Percentiles rank a stretch among this genome's conserved stretches.
phyloP scores from a whole-genome alignment of 768 basidiomycete species.

The Rhodotorula toruloides region DNA sequence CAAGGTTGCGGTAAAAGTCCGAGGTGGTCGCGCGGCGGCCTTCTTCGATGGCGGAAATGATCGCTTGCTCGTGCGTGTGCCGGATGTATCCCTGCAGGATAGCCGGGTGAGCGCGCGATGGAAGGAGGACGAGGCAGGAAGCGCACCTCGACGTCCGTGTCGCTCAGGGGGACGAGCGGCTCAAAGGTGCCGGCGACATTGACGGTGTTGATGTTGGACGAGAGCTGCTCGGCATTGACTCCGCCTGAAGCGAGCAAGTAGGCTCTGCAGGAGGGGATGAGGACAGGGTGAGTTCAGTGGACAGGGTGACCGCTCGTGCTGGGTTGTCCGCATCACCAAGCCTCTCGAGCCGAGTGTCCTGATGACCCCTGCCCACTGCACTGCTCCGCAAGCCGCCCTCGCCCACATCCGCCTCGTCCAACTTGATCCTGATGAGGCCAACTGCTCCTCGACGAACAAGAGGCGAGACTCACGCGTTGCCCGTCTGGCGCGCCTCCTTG shows the following conservation, averaged over 20 bases:
- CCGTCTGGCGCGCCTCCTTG: constrained; percentile 11
- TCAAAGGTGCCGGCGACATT: constrained; percentile 77
- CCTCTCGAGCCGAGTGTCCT: too few relatives aligned
- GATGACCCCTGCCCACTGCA: too few relatives aligned
- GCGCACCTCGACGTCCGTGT: constrained; percentile 70
- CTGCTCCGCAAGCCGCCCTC: neutral
- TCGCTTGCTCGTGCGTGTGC: constrained; percentile 89
- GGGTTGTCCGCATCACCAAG: constrained; percentile 48
- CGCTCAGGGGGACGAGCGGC: constrained; percentile 84
- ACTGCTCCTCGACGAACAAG: neutral
- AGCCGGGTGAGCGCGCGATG: neutral
- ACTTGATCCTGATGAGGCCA: neutral
- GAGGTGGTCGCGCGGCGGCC: constrained; percentile 76
- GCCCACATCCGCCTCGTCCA: neutral
- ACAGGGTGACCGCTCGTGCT: neutral
- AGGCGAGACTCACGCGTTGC: constrained; percentile 23
- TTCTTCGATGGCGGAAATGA: constrained; percentile 90
- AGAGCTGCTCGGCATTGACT: constrained; percentile 84
- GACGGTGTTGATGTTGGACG: constrained; percentile 72
- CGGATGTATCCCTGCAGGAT: constrained; percentile 73
- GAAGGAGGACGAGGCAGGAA: neutral
- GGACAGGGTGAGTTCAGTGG: constrained; percentile 55
- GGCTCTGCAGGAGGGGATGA: constrained; percentile 54
- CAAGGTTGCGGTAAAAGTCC: constrained; percentile 73
- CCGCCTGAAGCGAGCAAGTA: constrained; percentile 90